phyloP scores from a whole-genome alignment of 2,329 filamentous ascomycete genomes.

The Apiospora pterosperma region DNA sequence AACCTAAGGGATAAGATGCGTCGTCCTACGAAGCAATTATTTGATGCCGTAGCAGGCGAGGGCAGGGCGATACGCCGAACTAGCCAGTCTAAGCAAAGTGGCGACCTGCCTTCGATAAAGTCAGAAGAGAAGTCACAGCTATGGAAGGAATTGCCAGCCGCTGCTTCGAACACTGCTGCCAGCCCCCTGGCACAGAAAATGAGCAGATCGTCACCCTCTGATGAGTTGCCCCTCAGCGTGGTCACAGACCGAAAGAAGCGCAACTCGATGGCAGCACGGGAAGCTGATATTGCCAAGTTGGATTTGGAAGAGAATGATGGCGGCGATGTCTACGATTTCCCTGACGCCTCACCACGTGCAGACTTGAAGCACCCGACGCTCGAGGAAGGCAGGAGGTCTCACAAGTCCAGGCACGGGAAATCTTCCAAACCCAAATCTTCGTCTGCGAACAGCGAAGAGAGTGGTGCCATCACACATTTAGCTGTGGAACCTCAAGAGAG shows the following conservation, averaged over 20 bases:
- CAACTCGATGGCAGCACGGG: slow-evolving; percentile 25
- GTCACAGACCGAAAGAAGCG: slow-evolving; percentile 39
- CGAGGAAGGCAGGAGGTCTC: slow-evolving; percentile 17
- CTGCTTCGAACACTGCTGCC: slow-evolving; percentile 22
- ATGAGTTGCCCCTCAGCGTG: slow-evolving; percentile 28
- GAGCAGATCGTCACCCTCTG: slow-evolving; percentile 18
- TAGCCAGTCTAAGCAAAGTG: slow-evolving; percentile 29
- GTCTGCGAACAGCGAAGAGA: slow-evolving; percentile 33
- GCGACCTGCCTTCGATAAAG: slow-evolving; percentile 27
- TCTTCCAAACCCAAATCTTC: slow-evolving; percentile 33
- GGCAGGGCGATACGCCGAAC: slow-evolving; percentile 47
- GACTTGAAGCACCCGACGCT: slow-evolving; percentile 14
- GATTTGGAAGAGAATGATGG: slow-evolving; percentile 11
- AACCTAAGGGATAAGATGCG: slow-evolving; percentile 82
- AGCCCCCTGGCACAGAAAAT: slow-evolving; percentile 43
- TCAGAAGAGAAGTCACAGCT: slow-evolving; percentile 32
- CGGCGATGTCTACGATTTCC: slow-evolving; percentile 54
- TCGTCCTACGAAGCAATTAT: slow-evolving; percentile 70
- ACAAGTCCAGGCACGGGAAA: slow-evolving; percentile 28
- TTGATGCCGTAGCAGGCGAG: slow-evolving; percentile 70
- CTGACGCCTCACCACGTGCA: slow-evolving; percentile 40
- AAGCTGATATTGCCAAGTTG: slow-evolving; percentile 24
- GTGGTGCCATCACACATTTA: slow-evolving; percentile 26
- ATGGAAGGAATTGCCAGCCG: slow-evolving; percentile 27
- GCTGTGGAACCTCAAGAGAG: slow-evolving; percentile 21